A percentile compares a stretch with the other conserved stretches of the same genome.
These are phyloP conservation scores for Lactarius pseudohatsudake DNA, from an alignment of 768 basidiomycete species.

Conservation along the genomic window DNA sequence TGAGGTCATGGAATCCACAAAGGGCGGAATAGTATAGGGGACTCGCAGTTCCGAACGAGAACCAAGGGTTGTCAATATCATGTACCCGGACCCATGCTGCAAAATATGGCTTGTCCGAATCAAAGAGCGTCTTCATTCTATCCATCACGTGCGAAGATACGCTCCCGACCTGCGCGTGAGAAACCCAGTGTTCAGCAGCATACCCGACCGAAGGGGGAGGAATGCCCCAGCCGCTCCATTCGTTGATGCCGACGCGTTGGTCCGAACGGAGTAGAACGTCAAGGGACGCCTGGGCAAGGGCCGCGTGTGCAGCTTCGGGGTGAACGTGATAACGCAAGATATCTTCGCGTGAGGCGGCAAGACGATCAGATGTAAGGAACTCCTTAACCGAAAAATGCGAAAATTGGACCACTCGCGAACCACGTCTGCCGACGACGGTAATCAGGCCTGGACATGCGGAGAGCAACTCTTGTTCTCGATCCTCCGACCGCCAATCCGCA, in stretches of 20 bases:
- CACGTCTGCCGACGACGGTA: neutral
- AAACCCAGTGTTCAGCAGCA: neutral
- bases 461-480: neutral
- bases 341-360: too few species aligned
- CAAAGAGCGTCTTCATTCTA: neutral
- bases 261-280: neutral
- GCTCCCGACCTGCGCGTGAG: neutral
- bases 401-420: neutral
- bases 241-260: neutral
- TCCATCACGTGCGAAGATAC: neutral
- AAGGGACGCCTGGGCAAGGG: too few species aligned
- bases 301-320: too few species aligned
- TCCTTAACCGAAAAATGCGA: too few species aligned
- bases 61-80: too few species aligned
- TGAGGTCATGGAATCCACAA: neutral
- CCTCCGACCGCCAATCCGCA: neutral
- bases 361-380: too few species aligned
- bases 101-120: neutral
- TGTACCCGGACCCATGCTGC: neutral
- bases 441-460: neutral
- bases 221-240: too few species aligned
- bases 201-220: too few species aligned
- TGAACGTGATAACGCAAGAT: too few species aligned
- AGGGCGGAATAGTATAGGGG: neutral
- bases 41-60: too few species aligned